phyloP scores from a whole-genome alignment of 495 filamentous ascomycete species.

The Aspergillus biplanus region DNA sequence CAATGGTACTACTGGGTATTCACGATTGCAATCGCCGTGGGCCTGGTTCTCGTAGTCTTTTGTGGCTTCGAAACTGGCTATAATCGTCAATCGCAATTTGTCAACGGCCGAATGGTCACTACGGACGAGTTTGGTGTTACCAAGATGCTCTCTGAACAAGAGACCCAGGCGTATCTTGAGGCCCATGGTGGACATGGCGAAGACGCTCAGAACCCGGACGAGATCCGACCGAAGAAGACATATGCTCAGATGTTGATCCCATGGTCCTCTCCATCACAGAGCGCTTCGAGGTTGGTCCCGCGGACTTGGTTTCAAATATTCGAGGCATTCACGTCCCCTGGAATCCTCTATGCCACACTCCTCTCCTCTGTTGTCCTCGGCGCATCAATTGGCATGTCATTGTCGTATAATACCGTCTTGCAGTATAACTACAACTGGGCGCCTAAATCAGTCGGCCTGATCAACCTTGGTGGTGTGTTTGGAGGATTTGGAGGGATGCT shows the following conservation, averaged over 20 bases:
- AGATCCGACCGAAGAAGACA: slow-evolving; percentile 29
- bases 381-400: slow-evolving; percentile 35
- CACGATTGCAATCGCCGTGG: slow-evolving; percentile 33
- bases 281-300: slow-evolving; percentile 20
- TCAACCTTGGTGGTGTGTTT: slow-evolving; percentile 40
- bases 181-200: not conserved
- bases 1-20: slow-evolving; percentile 46
- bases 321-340: slow-evolving; percentile 39
- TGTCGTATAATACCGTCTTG: slow-evolving; percentile 43
- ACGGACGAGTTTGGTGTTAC: slow-evolving; percentile 47
- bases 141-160: slow-evolving; percentile 25
- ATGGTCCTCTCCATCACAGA: slow-evolving; percentile 21
- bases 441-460: slow-evolving; percentile 35
- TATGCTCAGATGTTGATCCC: slow-evolving; percentile 37
- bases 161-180: slow-evolving; percentile 5
- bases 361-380: slow-evolving; percentile 39
- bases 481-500: slow-evolving; percentile 44
- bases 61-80: slow-evolving; percentile 20
- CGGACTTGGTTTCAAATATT: slow-evolving; percentile 38
- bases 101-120: not conserved
- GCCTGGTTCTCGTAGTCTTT: slow-evolving; percentile 36
- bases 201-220: slow-evolving; percentile 18
- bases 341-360: slow-evolving; percentile 41
- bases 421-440: slow-evolving; percentile 36
- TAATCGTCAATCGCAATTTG: not conserved